Base-by-base conservation (phyloP, 345 rosid genomes). In the Syzygium grande region DNA sequence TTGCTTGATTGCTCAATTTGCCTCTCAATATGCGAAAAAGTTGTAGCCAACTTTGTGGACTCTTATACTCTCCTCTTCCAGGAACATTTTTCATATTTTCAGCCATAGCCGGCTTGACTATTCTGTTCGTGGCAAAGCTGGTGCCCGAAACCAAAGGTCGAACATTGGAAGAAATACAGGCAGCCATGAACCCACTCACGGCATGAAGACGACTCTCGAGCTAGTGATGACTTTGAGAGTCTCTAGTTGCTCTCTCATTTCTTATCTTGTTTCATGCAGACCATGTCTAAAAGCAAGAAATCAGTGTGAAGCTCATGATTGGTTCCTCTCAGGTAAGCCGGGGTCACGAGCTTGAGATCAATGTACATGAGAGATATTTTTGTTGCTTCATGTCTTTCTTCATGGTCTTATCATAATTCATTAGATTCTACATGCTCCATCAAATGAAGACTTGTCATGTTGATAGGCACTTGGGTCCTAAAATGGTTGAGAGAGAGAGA, bases 111-210 rank as follows among this genome's bases (percentile, higher is more conserved):
- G 94, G 96, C 43, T 34, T 92, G 43, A 95, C 97, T 0, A 91
- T 95, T 86, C 51, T 94, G 87, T 97, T 97, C 17, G 97, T 95
- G 51, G 93, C 89, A 6, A 94, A 93, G 90, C 92, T 95, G 87
- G 96, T 95, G n/a, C 98, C 98, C 2, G 97, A 97, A 89, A 95
- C 97, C 73, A 94, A 94, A 89, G 97, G 98, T 30, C 90, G 95
- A 77, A 94, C 97, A 1, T 91, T 95, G 15, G 98, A 95, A 88
- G 94, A 97, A 89, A 95, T 97, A 87, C 99, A 95, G 91, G 95
- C 94, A 16, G 91, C 92, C 43, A 87, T 94, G 91, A 94, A 92
- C 88, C 92, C 90, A 38, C 73, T 91, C 80, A 17, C 49, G 8
- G 80, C 49, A 38, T 73, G 80, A 73, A 73, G 49, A 19, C 7